A percentile compares a stretch with the other conserved stretches of the same genome.
These are phyloP conservation scores for Mycena pura DNA, from an alignment of 768 basidiomycete genomes.

Conservation along the genomic window DNA sequence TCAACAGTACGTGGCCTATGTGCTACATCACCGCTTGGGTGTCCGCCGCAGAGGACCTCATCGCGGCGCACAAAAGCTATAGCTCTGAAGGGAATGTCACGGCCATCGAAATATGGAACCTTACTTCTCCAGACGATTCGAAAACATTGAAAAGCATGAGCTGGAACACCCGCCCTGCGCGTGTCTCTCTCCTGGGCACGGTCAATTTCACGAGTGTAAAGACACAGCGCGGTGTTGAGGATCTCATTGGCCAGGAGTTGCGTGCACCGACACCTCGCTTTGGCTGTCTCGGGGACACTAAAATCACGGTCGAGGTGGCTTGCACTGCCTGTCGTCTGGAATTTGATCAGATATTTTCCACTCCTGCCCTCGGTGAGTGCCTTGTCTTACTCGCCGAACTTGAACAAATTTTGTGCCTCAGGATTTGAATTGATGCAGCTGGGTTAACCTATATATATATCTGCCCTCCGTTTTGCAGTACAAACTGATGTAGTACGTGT, in stretches of 20 bases:
- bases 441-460: background rate
- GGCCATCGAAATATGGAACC: slow-evolving; percentile 27
- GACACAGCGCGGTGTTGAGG: background rate
- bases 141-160: slow-evolving; percentile 1
- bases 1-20: slow-evolving; percentile 9
- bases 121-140: slow-evolving; percentile 3
- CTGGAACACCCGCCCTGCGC: slow-evolving; percentile 28
- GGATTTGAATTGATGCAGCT: slow-evolving; percentile 23
- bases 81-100: slow-evolving; percentile 20
- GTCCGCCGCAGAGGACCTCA: slow-evolving; percentile 1
- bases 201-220: slow-evolving; percentile 12
- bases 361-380: slow-evolving; percentile 23
- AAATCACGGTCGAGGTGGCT: slow-evolving; percentile 22
- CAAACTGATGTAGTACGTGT: too few species aligned
- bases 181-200: slow-evolving; percentile 24
- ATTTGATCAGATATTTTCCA: slow-evolving; percentile 25
- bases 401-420: background rate
- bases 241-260: slow-evolving; percentile 19
- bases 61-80: slow-evolving; percentile 21
- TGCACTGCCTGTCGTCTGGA: slow-evolving; percentile 21
- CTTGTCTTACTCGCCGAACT: background rate
- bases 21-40: slow-evolving; percentile 23
- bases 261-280: slow-evolving; percentile 21
- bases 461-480: too few species aligned
- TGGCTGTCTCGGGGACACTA: slow-evolving; percentile 6